Evolutionary conservation across 164 flowering plant species (phyloP), one percentile per base, ranked within the genome.

Genomic region (Malania oleifera): DNA sequence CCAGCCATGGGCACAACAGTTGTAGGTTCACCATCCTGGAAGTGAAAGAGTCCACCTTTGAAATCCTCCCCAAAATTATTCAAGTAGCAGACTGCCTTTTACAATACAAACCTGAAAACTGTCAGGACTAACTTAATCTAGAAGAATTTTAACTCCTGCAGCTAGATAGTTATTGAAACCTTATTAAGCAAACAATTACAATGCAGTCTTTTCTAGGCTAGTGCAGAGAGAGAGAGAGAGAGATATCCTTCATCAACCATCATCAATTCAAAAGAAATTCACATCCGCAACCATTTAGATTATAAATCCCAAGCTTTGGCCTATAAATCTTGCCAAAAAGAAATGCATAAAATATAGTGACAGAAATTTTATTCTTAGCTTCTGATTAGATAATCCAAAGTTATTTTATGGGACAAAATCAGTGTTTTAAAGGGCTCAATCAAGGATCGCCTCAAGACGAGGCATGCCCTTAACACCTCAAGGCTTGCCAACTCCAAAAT

Each of bases 21-120:
- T 39, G 74, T 44, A 19, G 95, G 99, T 57, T 85, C 84, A 39
- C 97, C 97, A 65, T 84, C 86, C 65, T 82, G 95, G 70, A 95
- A 95, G 71, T 84, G 93, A 74, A 95, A 89, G 23, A 79, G 64
- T 39, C 99, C 99, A 53, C 99, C 99, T 37, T 67, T 48, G 62
- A 88, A 95, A 71, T 88, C 95, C 67, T 73, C 69, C 44, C 71
- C 86, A 62, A 75, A 77, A 67, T 65, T 82, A 72, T 91, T 93
- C 72, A 93, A 64, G 66, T 91, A 93, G 67, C 97, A 93, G 15
- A 93, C 99, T 67, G 83, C 96, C 97, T 93, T 72, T 57, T 15
- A 23, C 55, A 46, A 64, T 13, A 43, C 48, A 49, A 46, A 8
- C 35, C 27, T 9, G 18, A 60, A 50, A 63, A 45, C 45, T 35